Base-by-base conservation (phyloP, 495 filamentous ascomycete species). In the Daldinia concentrica region DNA sequence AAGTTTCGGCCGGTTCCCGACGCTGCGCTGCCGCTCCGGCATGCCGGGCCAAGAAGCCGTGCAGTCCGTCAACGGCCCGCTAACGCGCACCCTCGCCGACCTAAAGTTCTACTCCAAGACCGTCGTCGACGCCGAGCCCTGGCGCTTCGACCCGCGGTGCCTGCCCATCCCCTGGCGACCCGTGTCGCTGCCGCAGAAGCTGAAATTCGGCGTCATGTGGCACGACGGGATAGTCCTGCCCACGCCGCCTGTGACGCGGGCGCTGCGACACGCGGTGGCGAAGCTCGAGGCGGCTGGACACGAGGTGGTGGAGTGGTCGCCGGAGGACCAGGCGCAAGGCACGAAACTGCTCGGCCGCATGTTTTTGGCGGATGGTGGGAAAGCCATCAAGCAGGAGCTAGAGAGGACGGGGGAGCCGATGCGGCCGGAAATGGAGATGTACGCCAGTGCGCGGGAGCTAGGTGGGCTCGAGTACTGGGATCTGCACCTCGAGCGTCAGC, bases 1-100 rank as follows among this genome's bases (percentile, higher is more conserved):
- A 75, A 93, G 90, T 11, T 92, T 89, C 32, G 93, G 93, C 27
- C 86, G 93, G 22, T 96, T 93, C 89, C 93, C 93, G 3, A 93
- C 92, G 70, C 82, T 82, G 48, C 91, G 92, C 6, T 89, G 90
- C 71, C 86, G 85, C 56, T 94, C 93, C 14, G 92, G 90, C 67
- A 93, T 96, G 91, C 84, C 90, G 0, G 93, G 93, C 0, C 93
- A 97, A 75, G 93, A 97, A 78, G 93, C 92, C 8, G 87, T 97
- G 45, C 84, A 89, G 7, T 90, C 89, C 71, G 90, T 94, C 29
- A 95, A 93, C 77, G 93, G 91, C 41, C 93, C 93, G 0, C 93
- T 97, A 91, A 84, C 93, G n/a, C 86, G 91, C 60, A 93, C 92
- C 0, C 76, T 96, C 68, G 87, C 83, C 48, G 93, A 96, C 74